Conservation (phyloP, 768 basidiomycete species). For the Phylloporus arenicola region DNA sequence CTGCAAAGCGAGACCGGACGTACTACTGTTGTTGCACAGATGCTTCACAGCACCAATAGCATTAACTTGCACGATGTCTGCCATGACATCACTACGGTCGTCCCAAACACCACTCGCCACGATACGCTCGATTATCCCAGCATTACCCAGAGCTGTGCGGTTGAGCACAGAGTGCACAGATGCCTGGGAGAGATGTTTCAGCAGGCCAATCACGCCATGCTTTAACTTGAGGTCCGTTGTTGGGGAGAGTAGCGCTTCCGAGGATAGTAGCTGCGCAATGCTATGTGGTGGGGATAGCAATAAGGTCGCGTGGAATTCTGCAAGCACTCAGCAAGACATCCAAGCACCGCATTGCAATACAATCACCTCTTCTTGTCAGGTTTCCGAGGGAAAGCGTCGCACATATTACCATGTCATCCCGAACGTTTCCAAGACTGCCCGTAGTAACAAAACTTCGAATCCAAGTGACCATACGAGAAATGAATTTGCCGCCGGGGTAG, state of each 20-base stretch:
- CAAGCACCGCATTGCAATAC: background rate
- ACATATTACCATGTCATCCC: slow-evolving; percentile 80
- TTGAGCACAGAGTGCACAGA: slow-evolving; percentile 54
- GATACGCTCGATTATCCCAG: slow-evolving; percentile 59
- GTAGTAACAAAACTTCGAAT: slow-evolving; percentile 52
- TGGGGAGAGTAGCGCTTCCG: slow-evolving; percentile 48
- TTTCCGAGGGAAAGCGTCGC: slow-evolving; percentile 82
- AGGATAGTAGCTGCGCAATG: slow-evolving; percentile 57
- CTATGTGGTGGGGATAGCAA: slow-evolving; percentile 63
- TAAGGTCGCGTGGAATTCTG: slow-evolving; percentile 55
- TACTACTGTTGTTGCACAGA: slow-evolving; percentile 73
- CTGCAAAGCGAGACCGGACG: slow-evolving; percentile 17
- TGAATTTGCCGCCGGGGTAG: slow-evolving; percentile 63
- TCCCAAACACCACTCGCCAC: slow-evolving; percentile 63
- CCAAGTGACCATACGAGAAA: slow-evolving; percentile 72
- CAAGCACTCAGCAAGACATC: slow-evolving; percentile 7
- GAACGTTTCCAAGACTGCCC: slow-evolving; percentile 25
- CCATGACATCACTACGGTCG: slow-evolving; percentile 68
- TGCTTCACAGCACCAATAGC: slow-evolving; percentile 89
- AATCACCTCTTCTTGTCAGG: slow-evolving; percentile 65
- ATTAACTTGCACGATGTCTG: slow-evolving; percentile 79
- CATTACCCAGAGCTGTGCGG: slow-evolving; percentile 52
- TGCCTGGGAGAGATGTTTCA: slow-evolving; percentile 81
- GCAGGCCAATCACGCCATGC: slow-evolving; percentile 80
- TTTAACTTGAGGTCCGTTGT: slow-evolving; percentile 74